Conservation (phyloP, 495 filamentous ascomycete genomes). For the Penicillium parvum region DNA sequence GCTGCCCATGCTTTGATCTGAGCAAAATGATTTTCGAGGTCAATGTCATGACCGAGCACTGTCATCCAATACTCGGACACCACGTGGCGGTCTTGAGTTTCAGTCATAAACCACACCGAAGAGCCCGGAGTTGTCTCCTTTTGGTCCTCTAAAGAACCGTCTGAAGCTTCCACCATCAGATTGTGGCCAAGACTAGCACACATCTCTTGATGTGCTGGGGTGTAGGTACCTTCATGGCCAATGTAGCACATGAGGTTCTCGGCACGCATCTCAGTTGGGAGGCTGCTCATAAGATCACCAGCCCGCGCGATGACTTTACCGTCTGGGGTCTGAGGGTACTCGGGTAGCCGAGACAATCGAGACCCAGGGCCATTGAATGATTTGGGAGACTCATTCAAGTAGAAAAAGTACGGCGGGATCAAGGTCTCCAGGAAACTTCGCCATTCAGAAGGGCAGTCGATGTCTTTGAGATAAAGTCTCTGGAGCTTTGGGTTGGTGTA, state of each 20-base stretch:
- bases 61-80: slow-evolving; percentile 92
- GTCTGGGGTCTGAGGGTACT: slow-evolving; percentile 2
- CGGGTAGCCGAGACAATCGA: neutral
- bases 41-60: slow-evolving; percentile 87
- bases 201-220: slow-evolving; percentile 95
- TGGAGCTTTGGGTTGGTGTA: slow-evolving; percentile 69
- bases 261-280: slow-evolving; percentile 80
- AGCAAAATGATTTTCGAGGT: slow-evolving; percentile 94
- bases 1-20: slow-evolving; percentile 89
- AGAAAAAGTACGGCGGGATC: slow-evolving; percentile 76
- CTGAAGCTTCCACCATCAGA: slow-evolving; percentile 90
- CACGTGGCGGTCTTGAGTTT: slow-evolving; percentile 78
- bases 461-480: slow-evolving; percentile 90
- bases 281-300: slow-evolving; percentile 89
- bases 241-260: slow-evolving; percentile 98
- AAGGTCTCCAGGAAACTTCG: slow-evolving; percentile 67
- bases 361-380: slow-evolving; percentile 41
- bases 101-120: slow-evolving; percentile 98
- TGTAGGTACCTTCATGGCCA: slow-evolving; percentile 96
- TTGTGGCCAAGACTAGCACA: slow-evolving; percentile 94
- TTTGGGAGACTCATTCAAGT: slow-evolving; percentile 74
- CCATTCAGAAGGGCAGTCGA: slow-evolving; percentile 87
- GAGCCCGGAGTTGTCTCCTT: slow-evolving; percentile 72
- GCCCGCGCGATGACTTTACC: slow-evolving; percentile 49
- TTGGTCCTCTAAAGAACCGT: slow-evolving; percentile 49